Conservation (phyloP, 345 rosid genomes). For the Ceriops decandra region DNA sequence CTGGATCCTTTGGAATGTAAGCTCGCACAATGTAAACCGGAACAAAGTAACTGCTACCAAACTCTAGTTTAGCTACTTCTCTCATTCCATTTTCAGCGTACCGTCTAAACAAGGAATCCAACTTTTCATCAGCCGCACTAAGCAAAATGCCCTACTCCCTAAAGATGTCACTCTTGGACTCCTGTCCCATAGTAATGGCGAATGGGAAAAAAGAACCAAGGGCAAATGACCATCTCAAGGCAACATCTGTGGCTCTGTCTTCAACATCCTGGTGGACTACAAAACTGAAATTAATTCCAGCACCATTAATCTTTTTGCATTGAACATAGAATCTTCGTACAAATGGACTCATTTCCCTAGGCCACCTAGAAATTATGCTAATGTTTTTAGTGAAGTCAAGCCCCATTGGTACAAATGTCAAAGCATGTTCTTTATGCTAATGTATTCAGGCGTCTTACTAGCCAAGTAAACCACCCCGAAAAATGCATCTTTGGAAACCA, state of each 20-base stretch:
- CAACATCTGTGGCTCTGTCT: constrained; percentile 82
- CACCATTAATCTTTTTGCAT: constrained; percentile 64
- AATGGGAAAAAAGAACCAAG: constrained; percentile 91
- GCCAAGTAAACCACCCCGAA: too few relatives aligned
- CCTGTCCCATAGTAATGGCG: constrained; percentile 80
- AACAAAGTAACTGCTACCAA: not conserved
- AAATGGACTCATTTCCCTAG: constrained; percentile 89
- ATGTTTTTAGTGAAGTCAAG: constrained; percentile 78
- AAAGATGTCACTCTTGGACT: constrained; percentile 91
- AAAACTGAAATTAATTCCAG: constrained; percentile 89
- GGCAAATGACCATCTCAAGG: constrained; percentile 89
- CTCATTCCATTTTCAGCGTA: constrained; percentile 78
- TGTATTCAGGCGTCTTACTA: too few relatives aligned
- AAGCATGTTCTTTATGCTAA: constrained; percentile 40
- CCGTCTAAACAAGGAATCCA: constrained; percentile 72
- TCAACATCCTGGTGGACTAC: constrained; percentile 93
- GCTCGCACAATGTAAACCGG: constrained; percentile 52
- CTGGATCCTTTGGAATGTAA: constrained; percentile 73
- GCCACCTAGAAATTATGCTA: constrained; percentile 85
- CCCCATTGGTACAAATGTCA: constrained; percentile 73
- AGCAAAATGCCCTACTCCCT: constrained; percentile 93
- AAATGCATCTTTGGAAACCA: too few relatives aligned
- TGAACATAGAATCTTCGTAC: too few relatives aligned
- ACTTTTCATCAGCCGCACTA: constrained; percentile 86
- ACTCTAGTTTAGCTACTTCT: constrained; percentile 68